Base-by-base conservation (phyloP, 345 rosid species). In the Chamaenerion angustifolium region DNA sequence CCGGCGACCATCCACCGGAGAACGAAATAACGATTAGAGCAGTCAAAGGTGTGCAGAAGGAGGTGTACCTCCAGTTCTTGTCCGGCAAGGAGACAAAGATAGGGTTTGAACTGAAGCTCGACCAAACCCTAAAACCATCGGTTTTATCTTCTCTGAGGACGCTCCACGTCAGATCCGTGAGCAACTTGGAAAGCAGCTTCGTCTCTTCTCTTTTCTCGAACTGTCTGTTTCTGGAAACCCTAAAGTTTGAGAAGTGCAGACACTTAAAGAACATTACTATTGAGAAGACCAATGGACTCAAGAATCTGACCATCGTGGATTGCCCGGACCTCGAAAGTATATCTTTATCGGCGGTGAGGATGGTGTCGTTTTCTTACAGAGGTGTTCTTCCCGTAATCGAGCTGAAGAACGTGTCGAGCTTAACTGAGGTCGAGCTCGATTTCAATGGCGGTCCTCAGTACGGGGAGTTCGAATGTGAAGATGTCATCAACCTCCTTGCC, bases 391-490 rank as follows among this genome's bases (percentile, higher is more conserved):
- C 62, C 1, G n/a, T 23, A 37, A 58, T 58, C 14, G 47, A 43
- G 49, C 4, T 58, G 62, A 51, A 42, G 45, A 43, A 43, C 16
- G 37, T 40, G 12, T 42, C 25, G 17, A 41, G 37, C 8, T 58
- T 58, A 47, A 25, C 7, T 3, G 62, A 50, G 40, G 62, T 31
- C 1, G 48, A 12, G 48, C 55, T 58, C 16, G 55, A 49, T 44
- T 44, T 58, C 16, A 44, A 25, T 46, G 56, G 18, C 16, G 45
- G 52, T 15, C 37, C 14, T 3, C 47, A 42, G 11, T 11, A 17
- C 16, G 10, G 23, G 6, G 62, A 49, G 18, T 58, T 58, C 45
- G 62, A 58, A 21, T 27, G 50, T 25, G 62, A 58, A 16, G 62
- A 58, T n/a, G 41, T 58, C 12, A 40, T 58, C 9, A 49, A 43